Conservation (phyloP, 2,329 filamentous ascomycete genomes). For the Verticillium klebahnii region DNA sequence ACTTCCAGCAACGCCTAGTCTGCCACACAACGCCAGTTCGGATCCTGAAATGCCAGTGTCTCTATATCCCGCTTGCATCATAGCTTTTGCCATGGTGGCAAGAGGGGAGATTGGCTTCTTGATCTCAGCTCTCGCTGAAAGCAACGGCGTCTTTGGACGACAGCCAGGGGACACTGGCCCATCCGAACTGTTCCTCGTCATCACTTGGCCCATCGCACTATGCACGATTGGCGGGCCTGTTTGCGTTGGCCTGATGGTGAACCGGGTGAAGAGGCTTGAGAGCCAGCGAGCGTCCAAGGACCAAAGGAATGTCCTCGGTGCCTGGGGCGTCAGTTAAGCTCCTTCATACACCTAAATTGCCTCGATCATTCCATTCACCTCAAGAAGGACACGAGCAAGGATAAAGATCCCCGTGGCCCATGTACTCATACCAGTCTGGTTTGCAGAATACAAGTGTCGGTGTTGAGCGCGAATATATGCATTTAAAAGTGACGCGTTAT, state of each 20-base stretch:
- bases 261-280: constrained; percentile 30
- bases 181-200: constrained; percentile 43
- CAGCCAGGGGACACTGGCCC: constrained; percentile 6
- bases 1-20: too few relatives aligned
- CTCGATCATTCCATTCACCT: too few relatives aligned
- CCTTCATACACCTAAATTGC: neutral
- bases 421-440: too few relatives aligned
- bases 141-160: constrained; percentile 34
- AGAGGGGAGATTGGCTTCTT: constrained; percentile 78
- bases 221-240: constrained; percentile 51
- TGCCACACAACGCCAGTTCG: constrained; percentile 7
- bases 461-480: neutral
- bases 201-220: constrained; percentile 50
- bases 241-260: constrained; percentile 40
- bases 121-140: constrained; percentile 65
- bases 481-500: too few relatives aligned
- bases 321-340: constrained; percentile 7
- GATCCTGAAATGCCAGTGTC: constrained; percentile 48
- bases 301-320: constrained; percentile 7
- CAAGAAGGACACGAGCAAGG: too few relatives aligned
- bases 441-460: too few relatives aligned
- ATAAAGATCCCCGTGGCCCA: too few relatives aligned
- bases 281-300: neutral
- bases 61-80: constrained; percentile 61
- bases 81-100: constrained; percentile 66